Evolutionary conservation across 495 filamentous ascomycete species (phyloP).

Genomic region (Tuber calosporum): DNA sequence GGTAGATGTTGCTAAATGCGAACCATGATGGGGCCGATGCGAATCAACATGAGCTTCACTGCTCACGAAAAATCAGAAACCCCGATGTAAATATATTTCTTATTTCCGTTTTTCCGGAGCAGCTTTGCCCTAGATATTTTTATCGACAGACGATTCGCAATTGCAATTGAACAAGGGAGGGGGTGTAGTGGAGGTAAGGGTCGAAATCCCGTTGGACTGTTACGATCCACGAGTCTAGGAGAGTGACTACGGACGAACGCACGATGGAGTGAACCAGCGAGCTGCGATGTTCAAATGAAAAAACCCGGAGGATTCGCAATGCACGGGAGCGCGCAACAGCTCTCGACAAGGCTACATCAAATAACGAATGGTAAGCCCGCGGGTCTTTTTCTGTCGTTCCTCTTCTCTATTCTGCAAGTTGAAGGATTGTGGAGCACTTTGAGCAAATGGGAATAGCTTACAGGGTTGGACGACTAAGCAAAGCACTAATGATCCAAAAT

Average conservation of each 20-base stretch:
- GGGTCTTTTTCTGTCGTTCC: constrained; percentile 9
- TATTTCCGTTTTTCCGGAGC: constrained; percentile 9
- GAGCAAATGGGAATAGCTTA: constrained; percentile 21
- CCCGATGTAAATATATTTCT: constrained; percentile 18
- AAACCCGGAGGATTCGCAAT: constrained; percentile 1
- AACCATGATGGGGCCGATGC: constrained; percentile 40
- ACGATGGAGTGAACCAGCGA: not conserved
- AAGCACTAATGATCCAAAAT: constrained; percentile 8
- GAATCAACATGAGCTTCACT: constrained; percentile 39
- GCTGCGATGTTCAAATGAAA: constrained; percentile 3
- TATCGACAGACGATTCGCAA: constrained; percentile 26
- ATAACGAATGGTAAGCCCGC: constrained; percentile 24
- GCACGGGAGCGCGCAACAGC: not conserved
- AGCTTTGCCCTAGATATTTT: constrained; percentile 22
- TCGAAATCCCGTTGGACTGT: not conserved
- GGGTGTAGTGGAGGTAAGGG: constrained; percentile 7
- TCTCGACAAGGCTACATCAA: constrained; percentile 10
- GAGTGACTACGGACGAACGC: not conserved
- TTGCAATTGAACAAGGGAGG: constrained; percentile 20
- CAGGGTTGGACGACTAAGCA: constrained; percentile 12
- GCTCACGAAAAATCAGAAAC: constrained; percentile 30
- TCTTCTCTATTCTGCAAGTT: not conserved
- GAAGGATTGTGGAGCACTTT: constrained; percentile 14
- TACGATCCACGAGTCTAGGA: not conserved
- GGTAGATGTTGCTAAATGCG: constrained; percentile 36